Conservation (phyloP, 495 filamentous ascomycete species). For the Zalerion maritima region DNA sequence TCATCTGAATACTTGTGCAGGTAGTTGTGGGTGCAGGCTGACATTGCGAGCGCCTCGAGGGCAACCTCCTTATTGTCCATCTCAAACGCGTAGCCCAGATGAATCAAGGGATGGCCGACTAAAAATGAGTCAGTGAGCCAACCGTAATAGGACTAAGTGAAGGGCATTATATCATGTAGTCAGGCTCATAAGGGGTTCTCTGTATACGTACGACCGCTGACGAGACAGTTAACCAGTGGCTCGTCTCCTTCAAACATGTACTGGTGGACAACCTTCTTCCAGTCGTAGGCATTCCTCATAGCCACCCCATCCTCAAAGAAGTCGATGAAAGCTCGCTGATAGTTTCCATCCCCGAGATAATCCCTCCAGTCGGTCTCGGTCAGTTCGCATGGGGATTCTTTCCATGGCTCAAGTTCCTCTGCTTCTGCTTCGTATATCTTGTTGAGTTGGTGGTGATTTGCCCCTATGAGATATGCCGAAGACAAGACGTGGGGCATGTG, state of each 20-base stretch:
- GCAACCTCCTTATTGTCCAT: conserved; percentile 62
- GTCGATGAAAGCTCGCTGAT: conserved; percentile 80
- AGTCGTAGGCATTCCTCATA: conserved; percentile 58
- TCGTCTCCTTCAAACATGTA: conserved; percentile 62
- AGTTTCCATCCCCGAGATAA: conserved; percentile 59
- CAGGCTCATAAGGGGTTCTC: neutral
- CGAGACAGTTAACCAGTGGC: conserved; percentile 65
- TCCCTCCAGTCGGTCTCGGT: conserved; percentile 72
- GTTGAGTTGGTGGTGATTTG: conserved; percentile 51
- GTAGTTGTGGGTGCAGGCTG: conserved; percentile 55
- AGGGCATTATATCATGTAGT: neutral
- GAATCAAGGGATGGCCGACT: conserved; percentile 84
- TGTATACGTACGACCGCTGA: conserved; percentile 52
- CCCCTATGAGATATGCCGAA: conserved; percentile 75
- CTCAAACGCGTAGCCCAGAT: conserved; percentile 80
- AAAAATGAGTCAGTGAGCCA: conserved; percentile 1
- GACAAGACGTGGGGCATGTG: conserved; percentile 74
- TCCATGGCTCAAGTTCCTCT: conserved; percentile 64
- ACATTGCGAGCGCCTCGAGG: conserved; percentile 66
- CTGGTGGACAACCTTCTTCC: conserved; percentile 60
- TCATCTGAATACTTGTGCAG: conserved; percentile 71
- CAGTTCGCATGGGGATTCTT: conserved; percentile 71
- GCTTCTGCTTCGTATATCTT: conserved; percentile 65
- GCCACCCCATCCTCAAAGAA: conserved; percentile 85
- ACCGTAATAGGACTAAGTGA: conserved; percentile 4